Evolutionary conservation across 495 filamentous ascomycete species (phyloP).

Genomic region (Corynascus novoguineensis): DNA sequence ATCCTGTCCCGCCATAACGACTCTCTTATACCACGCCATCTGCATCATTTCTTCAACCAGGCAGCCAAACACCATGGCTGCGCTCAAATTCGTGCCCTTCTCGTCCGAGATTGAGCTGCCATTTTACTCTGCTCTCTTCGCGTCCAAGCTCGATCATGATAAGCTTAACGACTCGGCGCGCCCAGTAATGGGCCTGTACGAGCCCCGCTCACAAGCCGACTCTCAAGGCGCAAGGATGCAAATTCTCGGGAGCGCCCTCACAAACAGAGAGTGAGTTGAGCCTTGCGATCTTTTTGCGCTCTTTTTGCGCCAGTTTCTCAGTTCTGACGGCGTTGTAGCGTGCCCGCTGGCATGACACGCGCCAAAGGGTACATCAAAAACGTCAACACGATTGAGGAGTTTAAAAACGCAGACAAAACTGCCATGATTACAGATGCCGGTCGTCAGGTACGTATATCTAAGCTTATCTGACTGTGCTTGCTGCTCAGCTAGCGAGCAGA

Average conservation of each 20-base stretch:
- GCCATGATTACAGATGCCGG: conserved; percentile 68
- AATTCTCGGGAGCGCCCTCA: conserved; percentile 78
- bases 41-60: background rate
- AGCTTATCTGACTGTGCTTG: background rate
- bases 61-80: background rate
- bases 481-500: conserved; percentile 44
- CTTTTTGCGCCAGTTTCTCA: too few relatives aligned
- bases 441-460: conserved; percentile 54
- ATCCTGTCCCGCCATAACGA: too few relatives aligned
- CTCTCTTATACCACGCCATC: background rate
- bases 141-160: conserved; percentile 91
- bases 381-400: conserved; percentile 93
- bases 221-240: conserved; percentile 77
- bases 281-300: background rate
- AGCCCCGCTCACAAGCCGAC: conserved; percentile 63
- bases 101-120: conserved; percentile 89
- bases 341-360: conserved; percentile 64
- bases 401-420: conserved; percentile 66
- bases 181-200: conserved; percentile 80
- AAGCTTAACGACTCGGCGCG: conserved; percentile 90
- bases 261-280: conserved; percentile 65
- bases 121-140: conserved; percentile 85
- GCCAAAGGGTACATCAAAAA: conserved; percentile 95
- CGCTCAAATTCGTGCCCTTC: conserved; percentile 69
- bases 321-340: conserved; percentile 44